Conservation (phyloP, 129 eudicot genomes). For the Lonicera japonica region DNA sequence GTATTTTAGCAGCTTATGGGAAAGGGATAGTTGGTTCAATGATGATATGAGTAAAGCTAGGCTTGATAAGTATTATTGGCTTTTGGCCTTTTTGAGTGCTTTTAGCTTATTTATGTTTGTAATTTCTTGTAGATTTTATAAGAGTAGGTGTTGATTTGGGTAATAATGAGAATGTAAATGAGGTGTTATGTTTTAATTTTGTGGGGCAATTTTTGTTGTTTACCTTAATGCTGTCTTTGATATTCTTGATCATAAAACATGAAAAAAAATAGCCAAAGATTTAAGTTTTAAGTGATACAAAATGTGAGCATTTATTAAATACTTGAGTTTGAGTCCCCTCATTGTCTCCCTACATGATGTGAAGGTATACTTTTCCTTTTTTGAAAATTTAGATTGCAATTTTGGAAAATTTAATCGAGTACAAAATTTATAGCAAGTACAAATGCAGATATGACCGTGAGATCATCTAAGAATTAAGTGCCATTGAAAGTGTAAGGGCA, state of each 20-base stretch:
- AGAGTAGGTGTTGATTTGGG: conserved; percentile 22
- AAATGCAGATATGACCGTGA: no score
- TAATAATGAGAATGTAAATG: conserved; percentile 3
- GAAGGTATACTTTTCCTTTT: background rate
- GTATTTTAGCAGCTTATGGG: conserved; percentile 34
- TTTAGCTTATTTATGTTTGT: conserved; percentile 61
- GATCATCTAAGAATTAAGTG: no score
- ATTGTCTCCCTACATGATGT: background rate
- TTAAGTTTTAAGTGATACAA: no score
- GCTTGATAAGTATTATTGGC: conserved; percentile 89
- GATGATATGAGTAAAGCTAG: conserved; percentile 86
- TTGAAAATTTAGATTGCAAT: background rate
- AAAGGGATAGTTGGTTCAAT: conserved; percentile 60
- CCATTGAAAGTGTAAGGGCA: no score
- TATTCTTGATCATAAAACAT: background rate
- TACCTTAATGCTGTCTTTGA: background rate
- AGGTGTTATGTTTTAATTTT: background rate
- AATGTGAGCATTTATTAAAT: no score
- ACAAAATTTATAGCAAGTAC: background rate
- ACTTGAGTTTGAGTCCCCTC: background rate
- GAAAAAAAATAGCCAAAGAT: no score
- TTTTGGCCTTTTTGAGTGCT: conserved; percentile 57
- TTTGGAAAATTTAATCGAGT: background rate
- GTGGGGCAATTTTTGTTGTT: background rate
- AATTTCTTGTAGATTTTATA: conserved; percentile 41